Evolutionary conservation across 805 yeast species (phyloP), one percentile per base, ranked within the genome.

Genomic region (Starmerella bombi): DNA sequence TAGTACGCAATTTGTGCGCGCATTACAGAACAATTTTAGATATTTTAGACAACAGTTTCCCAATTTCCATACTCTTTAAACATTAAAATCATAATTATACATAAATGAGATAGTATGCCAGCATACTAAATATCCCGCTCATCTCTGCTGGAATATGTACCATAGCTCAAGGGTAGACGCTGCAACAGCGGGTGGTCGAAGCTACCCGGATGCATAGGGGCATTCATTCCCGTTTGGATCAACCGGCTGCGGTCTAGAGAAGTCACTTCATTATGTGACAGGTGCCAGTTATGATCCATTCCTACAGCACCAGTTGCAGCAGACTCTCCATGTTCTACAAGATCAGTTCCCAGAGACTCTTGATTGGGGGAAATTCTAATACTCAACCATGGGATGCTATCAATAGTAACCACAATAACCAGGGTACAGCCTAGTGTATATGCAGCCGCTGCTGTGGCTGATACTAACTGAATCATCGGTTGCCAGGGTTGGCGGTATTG

Each of bases 391-490:
- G 95, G 95, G 48, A 84, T 67, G 54, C 65, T 69, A 70, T 84
- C 80, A 74, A 81, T 72, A 32, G 63, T 58, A 25, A 74, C 62
- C 51, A 84, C 66, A 33, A 88, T 64, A 43, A 80, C 66, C 4
- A 80, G 70, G 22, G 94, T 81, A 41, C 82, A 74, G 5, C 62
- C 69, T 53, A 81, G 77, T 3, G 93, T 70, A 82, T 93, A 88
- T 12, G 71, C 66, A 39, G 77, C 77, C 44, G 77, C 74, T 10
- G 93, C 70, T 44, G 68, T 61, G 48, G 76, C 68, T 34, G 80
- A 93, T 20, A 94, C 88, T 50, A 84, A 64, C 68, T 88, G 96
- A 63, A 78, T 79, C 51, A 93, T 91, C 50, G 85, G 72, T 65
- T 85, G 96, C 43, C 84, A 76, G 14, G 40, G 28, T 10, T 9